Evolutionary conservation across 345 rosid species (phyloP).

Genomic region (Carallia brachiata): DNA sequence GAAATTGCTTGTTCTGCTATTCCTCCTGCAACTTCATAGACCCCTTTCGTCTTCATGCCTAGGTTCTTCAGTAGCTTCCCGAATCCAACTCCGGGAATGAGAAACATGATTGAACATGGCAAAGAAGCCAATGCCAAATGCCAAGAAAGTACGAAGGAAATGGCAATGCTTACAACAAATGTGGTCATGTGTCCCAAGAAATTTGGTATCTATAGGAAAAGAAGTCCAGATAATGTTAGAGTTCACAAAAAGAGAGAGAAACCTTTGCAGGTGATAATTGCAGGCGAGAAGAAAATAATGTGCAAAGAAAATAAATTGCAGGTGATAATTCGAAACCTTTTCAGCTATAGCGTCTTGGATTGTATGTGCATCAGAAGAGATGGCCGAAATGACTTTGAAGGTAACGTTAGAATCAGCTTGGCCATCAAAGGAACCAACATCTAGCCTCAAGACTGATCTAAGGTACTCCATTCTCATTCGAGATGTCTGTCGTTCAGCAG

Average conservation of each 20-base stretch:
- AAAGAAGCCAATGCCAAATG: slow-evolving; percentile 42
- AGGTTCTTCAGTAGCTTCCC: slow-evolving; percentile 42
- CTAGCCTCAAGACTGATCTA: slow-evolving; percentile 44
- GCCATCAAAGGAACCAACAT: slow-evolving; percentile 49
- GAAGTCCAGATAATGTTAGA: background rate
- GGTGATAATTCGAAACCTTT: slow-evolving; percentile 27
- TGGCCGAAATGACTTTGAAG: slow-evolving; percentile 41
- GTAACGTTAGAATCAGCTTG: slow-evolving; percentile 37
- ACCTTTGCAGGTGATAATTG: background rate
- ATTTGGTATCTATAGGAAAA: slow-evolving; percentile 42
- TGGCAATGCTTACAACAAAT: slow-evolving; percentile 37
- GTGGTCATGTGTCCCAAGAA: slow-evolving; percentile 34
- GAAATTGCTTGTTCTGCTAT: slow-evolving; percentile 55
- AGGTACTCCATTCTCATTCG: slow-evolving; percentile 46
- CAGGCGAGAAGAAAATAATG: too few species aligned
- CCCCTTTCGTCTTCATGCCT: slow-evolving; percentile 37
- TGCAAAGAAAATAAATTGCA: background rate
- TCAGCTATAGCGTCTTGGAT: slow-evolving; percentile 49
- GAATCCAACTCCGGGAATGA: slow-evolving; percentile 40
- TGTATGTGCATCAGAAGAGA: slow-evolving; percentile 46
- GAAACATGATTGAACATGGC: slow-evolving; percentile 46
- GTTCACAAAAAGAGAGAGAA: background rate
- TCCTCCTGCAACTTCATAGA: slow-evolving; percentile 47
- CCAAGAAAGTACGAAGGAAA: slow-evolving; percentile 51
- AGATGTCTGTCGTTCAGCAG: slow-evolving; percentile 53